phyloP scores from a whole-genome alignment of 2,329 filamentous ascomycete genomes.

The Alternaria angustiovoidea region DNA sequence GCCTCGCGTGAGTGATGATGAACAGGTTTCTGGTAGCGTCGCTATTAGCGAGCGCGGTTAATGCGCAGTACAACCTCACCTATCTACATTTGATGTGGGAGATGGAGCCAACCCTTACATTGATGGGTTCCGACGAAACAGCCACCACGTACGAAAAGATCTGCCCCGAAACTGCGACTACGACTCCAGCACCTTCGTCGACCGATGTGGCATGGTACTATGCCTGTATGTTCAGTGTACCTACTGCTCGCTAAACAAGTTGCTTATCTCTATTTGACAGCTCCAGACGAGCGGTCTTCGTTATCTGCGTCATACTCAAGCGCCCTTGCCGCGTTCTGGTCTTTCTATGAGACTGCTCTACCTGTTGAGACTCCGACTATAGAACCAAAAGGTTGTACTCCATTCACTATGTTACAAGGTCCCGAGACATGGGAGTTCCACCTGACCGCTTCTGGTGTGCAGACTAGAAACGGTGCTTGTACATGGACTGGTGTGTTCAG shows the following conservation, averaged over 20 bases:
- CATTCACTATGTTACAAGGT: slow-evolving; percentile 9
- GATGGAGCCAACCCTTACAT: slow-evolving; percentile 1
- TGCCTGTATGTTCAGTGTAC: fast-evolving
- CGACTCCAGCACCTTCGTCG: background rate
- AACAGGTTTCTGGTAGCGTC: background rate
- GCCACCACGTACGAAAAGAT: slow-evolving; percentile 15
- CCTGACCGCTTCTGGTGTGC: background rate
- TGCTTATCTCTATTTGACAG: background rate
- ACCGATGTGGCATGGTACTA: background rate
- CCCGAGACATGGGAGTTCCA: slow-evolving; percentile 11
- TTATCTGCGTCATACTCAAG: background rate
- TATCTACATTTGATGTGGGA: slow-evolving; percentile 6
- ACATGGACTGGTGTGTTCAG: slow-evolving; percentile 14
- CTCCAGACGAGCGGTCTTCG: background rate
- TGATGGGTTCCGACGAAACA: slow-evolving; percentile 6
- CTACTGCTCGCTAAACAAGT: background rate
- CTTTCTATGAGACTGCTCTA: no score
- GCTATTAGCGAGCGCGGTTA: background rate
- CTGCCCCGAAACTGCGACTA: slow-evolving; percentile 2
- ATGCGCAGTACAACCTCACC: slow-evolving; percentile 10
- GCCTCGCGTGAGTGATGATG: background rate
- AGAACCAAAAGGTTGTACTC: no score
- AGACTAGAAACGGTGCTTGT: slow-evolving; percentile 11
- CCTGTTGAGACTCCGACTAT: no score
- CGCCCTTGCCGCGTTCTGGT: no score